phyloP scores from a whole-genome alignment of 371 early-diverging fungal genomes.

The Cokeromyces recurvatus region DNA sequence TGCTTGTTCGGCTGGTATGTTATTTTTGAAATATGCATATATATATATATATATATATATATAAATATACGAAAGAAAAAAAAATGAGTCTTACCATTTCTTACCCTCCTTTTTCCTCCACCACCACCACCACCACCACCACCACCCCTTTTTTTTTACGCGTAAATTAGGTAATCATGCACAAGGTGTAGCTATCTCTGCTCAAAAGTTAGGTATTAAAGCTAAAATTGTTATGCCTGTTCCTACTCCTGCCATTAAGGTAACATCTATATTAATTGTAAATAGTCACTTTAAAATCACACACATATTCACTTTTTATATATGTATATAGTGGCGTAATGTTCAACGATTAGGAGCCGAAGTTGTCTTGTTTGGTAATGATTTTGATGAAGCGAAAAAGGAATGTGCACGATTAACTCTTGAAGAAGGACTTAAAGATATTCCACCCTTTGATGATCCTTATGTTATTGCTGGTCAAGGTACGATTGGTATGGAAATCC shows the following conservation, averaged over 20 bases:
- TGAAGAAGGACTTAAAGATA: constrained; percentile 76
- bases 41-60: too few species aligned
- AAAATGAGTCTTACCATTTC: too few species aligned
- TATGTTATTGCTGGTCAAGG: constrained; percentile 98
- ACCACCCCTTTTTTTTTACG: too few species aligned
- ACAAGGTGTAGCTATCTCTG: constrained; percentile 92
- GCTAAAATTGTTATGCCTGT: constrained; percentile 97
- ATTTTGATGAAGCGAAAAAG: constrained; percentile 91
- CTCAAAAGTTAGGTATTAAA: constrained; percentile 83
- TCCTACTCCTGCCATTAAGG: constrained; percentile 56
- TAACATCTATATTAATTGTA: constrained; percentile 10
- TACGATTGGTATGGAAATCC: constrained; percentile 90
- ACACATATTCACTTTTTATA: not conserved
- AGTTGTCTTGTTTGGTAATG: constrained; percentile 83
- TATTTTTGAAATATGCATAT: not conserved
- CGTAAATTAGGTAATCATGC: constrained; percentile 87
- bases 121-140: too few species aligned
- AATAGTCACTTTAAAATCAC: not conserved
- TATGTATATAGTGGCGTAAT: constrained; percentile 80
- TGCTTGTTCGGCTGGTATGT: constrained; percentile 87
- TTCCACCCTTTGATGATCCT: constrained; percentile 96
- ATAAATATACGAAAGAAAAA: too few species aligned
- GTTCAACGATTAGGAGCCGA: constrained; percentile 89
- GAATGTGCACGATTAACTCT: constrained; percentile 72
- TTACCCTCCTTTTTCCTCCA: not conserved